These are phyloP conservation scores for Oleoguttula mirabilis DNA, from an alignment of 495 filamentous ascomycete species.

Conservation along the genomic window DNA sequence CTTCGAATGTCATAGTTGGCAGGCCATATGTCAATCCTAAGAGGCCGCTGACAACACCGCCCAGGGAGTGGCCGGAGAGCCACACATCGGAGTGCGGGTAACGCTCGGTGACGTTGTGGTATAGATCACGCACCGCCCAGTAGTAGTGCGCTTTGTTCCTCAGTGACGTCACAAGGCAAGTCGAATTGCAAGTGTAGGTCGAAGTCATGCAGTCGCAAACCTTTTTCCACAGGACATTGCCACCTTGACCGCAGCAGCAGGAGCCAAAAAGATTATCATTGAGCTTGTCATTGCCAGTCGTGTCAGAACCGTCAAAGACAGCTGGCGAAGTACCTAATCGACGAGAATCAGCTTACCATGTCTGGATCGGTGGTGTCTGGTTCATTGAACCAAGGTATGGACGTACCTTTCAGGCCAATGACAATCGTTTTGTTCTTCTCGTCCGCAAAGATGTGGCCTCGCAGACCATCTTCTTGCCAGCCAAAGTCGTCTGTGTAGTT, in stretches of 20 bases:
- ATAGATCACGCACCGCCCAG: conserved; percentile 70
- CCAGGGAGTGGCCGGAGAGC: conserved; percentile 81
- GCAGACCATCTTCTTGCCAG: conserved; percentile 78
- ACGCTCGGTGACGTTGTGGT: conserved; percentile 77
- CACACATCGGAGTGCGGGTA: conserved; percentile 82
- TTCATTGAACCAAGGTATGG: conserved; percentile 82
- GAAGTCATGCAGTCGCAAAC: conserved; percentile 81
- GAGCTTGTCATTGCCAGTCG: conserved; percentile 90
- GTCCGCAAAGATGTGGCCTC: conserved; percentile 87
- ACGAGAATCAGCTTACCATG: conserved; percentile 64
- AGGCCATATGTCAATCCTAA: conserved; percentile 83
- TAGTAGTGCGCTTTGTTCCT: conserved; percentile 82
- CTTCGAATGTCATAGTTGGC: conserved; percentile 80
- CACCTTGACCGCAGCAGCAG: conserved; percentile 91
- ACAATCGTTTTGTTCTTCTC: conserved; percentile 75
- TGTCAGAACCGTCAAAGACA: conserved; percentile 87
- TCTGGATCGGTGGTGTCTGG: conserved; percentile 48
- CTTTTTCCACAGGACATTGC: conserved; percentile 70
- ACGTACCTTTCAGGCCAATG: conserved; percentile 62
- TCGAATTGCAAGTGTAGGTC: conserved; percentile 80
- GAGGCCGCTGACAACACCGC: conserved; percentile 72
- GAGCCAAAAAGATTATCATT: conserved; percentile 98
- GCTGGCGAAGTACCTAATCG: conserved; percentile 42
- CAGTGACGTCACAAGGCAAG: conserved; percentile 66
- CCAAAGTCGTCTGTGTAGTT: conserved; percentile 79